A percentile compares a stretch with the other conserved stretches of the same genome.
phyloP scores from a whole-genome alignment of 139 green algal genomes.

The Tetraselmis striata region DNA sequence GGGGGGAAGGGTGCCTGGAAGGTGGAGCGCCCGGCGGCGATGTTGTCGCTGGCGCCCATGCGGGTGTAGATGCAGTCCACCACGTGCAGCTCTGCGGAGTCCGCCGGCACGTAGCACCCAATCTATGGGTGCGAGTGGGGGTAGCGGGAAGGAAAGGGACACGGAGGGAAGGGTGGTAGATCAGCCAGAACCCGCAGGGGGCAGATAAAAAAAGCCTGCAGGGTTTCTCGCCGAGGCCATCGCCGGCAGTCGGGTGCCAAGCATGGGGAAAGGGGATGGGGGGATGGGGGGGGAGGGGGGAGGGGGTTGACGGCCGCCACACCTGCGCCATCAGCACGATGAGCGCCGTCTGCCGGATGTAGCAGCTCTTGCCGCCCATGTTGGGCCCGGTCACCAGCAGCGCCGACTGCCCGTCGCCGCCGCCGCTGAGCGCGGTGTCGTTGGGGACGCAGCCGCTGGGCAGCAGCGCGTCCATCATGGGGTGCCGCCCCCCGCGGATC shows the following conservation, averaged over 20 bases:
- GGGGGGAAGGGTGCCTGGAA: conserved; percentile 23
- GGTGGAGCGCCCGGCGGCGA: conserved; percentile 53
- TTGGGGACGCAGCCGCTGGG: conserved; percentile 57
- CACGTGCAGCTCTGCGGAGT: conserved; percentile 41
- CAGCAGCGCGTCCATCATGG: conserved; percentile 67
- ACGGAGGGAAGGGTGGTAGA: no score
- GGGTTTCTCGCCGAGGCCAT: no score
- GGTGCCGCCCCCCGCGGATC: conserved; percentile 57
- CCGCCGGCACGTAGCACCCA: conserved; percentile 79
- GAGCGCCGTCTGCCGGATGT: conserved; percentile 60
- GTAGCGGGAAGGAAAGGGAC: no score
- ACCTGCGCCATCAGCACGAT: conserved; percentile 84
- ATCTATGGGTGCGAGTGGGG: no score
- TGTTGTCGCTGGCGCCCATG: conserved; percentile 86
- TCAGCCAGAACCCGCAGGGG: no score
- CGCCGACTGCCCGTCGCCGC: background rate
- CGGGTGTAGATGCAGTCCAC: conserved; percentile 78
- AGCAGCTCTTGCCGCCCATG: conserved; percentile 86
- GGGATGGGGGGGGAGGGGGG: background rate
- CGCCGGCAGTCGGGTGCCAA: background rate
- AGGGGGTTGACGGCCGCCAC: background rate
- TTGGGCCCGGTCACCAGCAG: conserved; percentile 78
- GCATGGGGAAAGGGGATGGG: background rate
- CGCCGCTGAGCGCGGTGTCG: conserved; percentile 19
- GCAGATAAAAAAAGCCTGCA: no score